Evolutionary conservation across 2,329 filamentous ascomycete genomes (phyloP).

Genomic region (Sporothrix phasma): DNA sequence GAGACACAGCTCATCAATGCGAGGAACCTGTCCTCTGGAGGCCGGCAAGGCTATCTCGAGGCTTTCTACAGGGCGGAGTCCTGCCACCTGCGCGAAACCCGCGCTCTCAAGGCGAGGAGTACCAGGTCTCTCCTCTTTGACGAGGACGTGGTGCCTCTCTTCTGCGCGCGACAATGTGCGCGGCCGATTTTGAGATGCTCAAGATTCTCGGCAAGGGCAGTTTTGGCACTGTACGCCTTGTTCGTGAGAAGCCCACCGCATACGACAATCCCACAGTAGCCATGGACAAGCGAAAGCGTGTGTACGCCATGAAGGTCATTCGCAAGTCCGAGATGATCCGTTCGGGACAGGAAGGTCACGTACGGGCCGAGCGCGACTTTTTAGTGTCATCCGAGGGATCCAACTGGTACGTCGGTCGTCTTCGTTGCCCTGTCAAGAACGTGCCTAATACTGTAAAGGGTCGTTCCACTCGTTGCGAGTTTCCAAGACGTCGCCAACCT

Average conservation of each 20-base stretch:
- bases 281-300: slow-evolving; percentile 35
- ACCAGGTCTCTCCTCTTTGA: neutral
- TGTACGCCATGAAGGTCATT: slow-evolving; percentile 97
- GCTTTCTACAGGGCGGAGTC: slow-evolving; percentile 60
- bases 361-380: slow-evolving; percentile 86
- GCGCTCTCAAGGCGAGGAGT: slow-evolving; percentile 51
- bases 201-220: slow-evolving; percentile 85
- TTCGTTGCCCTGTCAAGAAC: neutral
- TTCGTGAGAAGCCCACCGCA: slow-evolving; percentile 49
- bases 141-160: neutral
- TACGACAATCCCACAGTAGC: neutral
- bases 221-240: slow-evolving; percentile 83
- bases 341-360: slow-evolving; percentile 83
- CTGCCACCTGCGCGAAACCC: slow-evolving; percentile 61
- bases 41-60: slow-evolving; percentile 43
- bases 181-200: slow-evolving; percentile 65
- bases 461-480: slow-evolving; percentile 76
- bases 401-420: slow-evolving; percentile 46
- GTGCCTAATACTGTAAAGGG: slow-evolving; percentile 37
- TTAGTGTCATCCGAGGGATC: slow-evolving; percentile 82
- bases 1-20: slow-evolving; percentile 52
- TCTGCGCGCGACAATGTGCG: neutral
- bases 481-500: slow-evolving; percentile 80
- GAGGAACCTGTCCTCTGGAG: slow-evolving; percentile 42
- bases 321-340: slow-evolving; percentile 87